Conservation (phyloP, 2,329 filamentous ascomycete species). For the Ilyonectria sp. region DNA sequence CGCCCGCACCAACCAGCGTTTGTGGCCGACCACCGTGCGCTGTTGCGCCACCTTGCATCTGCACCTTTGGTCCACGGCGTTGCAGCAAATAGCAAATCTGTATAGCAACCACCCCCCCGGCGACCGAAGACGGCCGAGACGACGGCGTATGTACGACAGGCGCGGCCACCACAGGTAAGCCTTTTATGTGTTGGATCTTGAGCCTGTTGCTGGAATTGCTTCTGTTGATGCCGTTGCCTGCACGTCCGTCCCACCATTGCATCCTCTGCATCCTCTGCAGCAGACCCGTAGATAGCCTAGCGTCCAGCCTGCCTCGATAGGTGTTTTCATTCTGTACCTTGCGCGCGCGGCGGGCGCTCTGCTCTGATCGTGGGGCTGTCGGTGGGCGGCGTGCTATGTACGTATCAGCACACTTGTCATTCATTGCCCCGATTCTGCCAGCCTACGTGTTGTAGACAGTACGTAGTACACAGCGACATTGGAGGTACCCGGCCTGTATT, state of each 20-base stretch:
- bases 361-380: not conserved
- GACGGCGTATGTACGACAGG: constrained; percentile 17
- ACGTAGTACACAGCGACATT: constrained; percentile 23
- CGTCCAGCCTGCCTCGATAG: constrained; percentile 23
- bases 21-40: constrained; percentile 27
- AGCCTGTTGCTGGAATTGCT: not conserved
- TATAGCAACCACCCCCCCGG: constrained; percentile 22
- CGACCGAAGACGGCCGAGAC: constrained; percentile 27
- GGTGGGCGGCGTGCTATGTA: constrained; percentile 1
- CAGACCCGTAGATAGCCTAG: constrained; percentile 29
- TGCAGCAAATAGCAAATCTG: constrained; percentile 22
- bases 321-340: constrained; percentile 4
- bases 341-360: constrained; percentile 1
- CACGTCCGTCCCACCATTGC: not conserved
- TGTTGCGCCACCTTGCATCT: constrained; percentile 26
- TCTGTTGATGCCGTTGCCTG: not conserved
- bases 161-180: constrained; percentile 8
- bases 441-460: constrained; percentile 14
- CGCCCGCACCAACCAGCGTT: constrained; percentile 19
- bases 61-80: constrained; percentile 18
- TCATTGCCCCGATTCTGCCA: constrained; percentile 17
- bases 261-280: constrained; percentile 14
- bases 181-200: not conserved
- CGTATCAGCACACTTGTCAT: constrained; percentile 19
- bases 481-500: constrained; percentile 24